Conservation (phyloP, 257 asterid species). For the Capsicum rhomboideum region DNA sequence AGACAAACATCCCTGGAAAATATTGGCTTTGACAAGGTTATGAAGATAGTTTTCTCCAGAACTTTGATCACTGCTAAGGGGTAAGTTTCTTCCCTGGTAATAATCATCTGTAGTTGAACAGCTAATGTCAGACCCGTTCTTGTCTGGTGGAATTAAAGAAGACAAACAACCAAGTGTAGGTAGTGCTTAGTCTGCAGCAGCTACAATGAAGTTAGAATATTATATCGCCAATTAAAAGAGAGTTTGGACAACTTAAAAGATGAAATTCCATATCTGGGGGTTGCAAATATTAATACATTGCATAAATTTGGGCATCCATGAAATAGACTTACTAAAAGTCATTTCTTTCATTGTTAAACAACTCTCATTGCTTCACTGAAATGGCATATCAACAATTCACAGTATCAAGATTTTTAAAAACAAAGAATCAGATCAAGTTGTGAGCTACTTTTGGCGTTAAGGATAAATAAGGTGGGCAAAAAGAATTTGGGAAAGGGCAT, state of each 20-base stretch:
- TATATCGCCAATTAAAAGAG: background rate
- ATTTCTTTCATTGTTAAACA: background rate
- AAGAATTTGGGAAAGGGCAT: background rate
- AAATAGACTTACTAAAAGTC: no score
- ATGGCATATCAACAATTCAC: background rate
- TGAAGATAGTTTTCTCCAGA: background rate
- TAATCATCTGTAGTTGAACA: background rate
- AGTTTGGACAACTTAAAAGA: background rate
- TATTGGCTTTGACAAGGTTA: background rate
- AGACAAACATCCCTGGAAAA: background rate
- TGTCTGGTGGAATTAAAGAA: background rate
- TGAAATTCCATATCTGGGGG: background rate
- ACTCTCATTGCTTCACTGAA: background rate
- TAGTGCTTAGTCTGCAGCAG: background rate
- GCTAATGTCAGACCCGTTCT: no score
- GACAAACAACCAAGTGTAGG: background rate
- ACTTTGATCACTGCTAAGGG: background rate
- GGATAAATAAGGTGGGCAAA: background rate
- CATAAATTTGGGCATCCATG: background rate
- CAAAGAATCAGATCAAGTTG: background rate
- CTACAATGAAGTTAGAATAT: background rate
- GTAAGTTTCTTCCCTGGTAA: background rate
- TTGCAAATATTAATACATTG: no score
- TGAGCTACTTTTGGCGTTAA: background rate
- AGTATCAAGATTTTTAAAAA: background rate